These are phyloP conservation scores for Pterulicium gracile DNA, from an alignment of 1,284 basidiomycete genomes.

Conservation along the genomic window DNA sequence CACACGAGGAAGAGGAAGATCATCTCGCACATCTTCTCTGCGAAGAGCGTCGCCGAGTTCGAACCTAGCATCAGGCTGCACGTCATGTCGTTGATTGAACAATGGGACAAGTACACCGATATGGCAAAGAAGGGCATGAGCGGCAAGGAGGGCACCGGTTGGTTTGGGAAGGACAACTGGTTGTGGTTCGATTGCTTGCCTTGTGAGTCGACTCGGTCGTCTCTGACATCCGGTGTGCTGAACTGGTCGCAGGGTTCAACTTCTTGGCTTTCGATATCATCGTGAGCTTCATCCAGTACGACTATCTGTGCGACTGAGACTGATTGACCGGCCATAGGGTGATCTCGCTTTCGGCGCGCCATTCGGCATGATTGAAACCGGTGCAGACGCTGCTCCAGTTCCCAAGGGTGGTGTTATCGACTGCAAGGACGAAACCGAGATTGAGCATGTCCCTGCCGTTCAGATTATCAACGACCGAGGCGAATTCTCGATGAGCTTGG, in stretches of 20 bases:
- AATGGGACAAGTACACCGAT: conserved; percentile 74
- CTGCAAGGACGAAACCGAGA: conserved; percentile 30
- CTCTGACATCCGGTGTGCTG: neutral
- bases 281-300: conserved; percentile 11
- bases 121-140: conserved; percentile 39
- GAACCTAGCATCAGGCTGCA: conserved; percentile 67
- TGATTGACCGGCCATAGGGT: conserved; percentile 22
- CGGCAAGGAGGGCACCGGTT: conserved; percentile 57
- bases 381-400: conserved; percentile 44
- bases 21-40: conserved; percentile 80
- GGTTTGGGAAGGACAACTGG: conserved; percentile 46
- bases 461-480: conserved; percentile 85
- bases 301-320: neutral
- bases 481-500: conserved; percentile 69
- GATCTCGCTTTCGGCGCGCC: conserved; percentile 69
- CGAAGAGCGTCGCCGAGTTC: conserved; percentile 74
- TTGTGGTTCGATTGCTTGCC: conserved; percentile 70
- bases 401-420: conserved; percentile 1
- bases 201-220: conserved; percentile 29
- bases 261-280: conserved; percentile 87
- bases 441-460: conserved; percentile 67
- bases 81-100: conserved; percentile 49
- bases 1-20: conserved; percentile 88
- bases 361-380: conserved; percentile 59
- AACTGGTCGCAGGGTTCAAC: conserved; percentile 24